Percentiles rank a stretch among this genome's conserved stretches.
These are phyloP conservation scores for Hirsutella thompsonii DNA, from an alignment of 2,329 filamentous ascomycete genomes.

Conservation along the genomic window DNA sequence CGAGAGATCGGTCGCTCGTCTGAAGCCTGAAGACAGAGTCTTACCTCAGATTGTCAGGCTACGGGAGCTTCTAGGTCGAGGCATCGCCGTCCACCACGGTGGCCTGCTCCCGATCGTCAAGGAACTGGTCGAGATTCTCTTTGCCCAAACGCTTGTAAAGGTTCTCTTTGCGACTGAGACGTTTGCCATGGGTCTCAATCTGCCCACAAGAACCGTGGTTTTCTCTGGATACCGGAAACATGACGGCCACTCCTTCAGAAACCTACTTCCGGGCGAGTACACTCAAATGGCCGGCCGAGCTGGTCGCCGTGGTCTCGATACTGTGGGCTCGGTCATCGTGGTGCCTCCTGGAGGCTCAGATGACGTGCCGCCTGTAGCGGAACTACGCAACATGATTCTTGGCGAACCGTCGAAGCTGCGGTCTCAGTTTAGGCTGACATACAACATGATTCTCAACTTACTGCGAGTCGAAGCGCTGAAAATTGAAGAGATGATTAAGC, in stretches of 20 bases:
- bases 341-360: conserved; percentile 68
- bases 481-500: conserved; percentile 99
- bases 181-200: conserved; percentile 94
- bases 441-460: conserved; percentile 98
- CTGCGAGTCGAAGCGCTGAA: conserved; percentile 91
- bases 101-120: conserved; percentile 93
- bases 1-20: conserved; percentile 80
- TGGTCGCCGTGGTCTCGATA: conserved; percentile 82
- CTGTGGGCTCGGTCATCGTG: conserved; percentile 88
- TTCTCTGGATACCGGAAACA: conserved; percentile 97
- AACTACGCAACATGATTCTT: conserved; percentile 86
- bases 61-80: conserved; percentile 71
- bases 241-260: conserved; percentile 82
- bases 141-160: conserved; percentile 90
- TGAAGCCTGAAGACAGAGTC: conserved; percentile 79
- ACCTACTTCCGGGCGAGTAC: conserved; percentile 87
- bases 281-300: conserved; percentile 97
- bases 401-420: conserved; percentile 90
- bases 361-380: conserved; percentile 74
- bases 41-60: conserved; percentile 89
- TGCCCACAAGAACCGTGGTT: conserved; percentile 90
- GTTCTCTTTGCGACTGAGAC: conserved; percentile 96
- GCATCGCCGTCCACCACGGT: conserved; percentile 92
- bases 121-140: conserved; percentile 92
- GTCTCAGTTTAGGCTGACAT: conserved; percentile 92